phyloP scores from a whole-genome alignment of 768 basidiomycete genomes.

The Naganishia vishniacii region DNA sequence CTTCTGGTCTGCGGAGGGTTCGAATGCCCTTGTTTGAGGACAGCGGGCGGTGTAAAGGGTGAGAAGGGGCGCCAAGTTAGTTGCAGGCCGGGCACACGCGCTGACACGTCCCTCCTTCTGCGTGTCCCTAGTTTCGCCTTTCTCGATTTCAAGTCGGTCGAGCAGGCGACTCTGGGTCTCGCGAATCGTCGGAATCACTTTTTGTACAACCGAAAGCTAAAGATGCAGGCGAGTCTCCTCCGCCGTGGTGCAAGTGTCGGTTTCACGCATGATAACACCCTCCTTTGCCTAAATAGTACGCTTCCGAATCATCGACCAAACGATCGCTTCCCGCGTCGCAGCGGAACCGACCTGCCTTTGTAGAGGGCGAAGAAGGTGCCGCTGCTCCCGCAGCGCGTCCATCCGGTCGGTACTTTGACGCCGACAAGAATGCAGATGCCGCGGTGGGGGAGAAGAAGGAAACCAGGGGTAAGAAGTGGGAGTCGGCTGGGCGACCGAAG shows the following conservation, averaged over 20 bases:
- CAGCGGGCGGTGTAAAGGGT: constrained; percentile 94
- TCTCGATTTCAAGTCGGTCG: constrained; percentile 74
- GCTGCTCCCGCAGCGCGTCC: constrained; percentile 2
- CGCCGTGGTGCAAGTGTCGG: not conserved
- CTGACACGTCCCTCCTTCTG: not conserved
- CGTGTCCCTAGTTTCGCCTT: constrained; percentile 70
- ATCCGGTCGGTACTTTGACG: constrained; percentile 26
- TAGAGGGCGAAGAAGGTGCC: constrained; percentile 21
- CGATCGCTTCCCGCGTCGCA: constrained; percentile 35
- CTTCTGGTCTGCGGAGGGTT: constrained; percentile 57
- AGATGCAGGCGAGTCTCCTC: constrained; percentile 53
- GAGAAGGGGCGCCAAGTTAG: too few species aligned
- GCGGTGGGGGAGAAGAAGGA: constrained; percentile 33
- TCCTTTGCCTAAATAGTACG: constrained; percentile 36
- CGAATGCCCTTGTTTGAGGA: constrained; percentile 96
- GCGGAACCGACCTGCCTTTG: constrained; percentile 9
- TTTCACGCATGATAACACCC: not conserved
- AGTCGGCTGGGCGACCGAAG: constrained; percentile 45
- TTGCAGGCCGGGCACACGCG: too few species aligned
- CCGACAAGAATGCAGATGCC: constrained; percentile 2
- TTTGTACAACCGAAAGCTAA: constrained; percentile 68
- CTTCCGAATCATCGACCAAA: constrained; percentile 46
- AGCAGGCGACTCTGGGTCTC: constrained; percentile 74
- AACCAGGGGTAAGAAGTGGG: constrained; percentile 48
- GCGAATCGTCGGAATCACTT: constrained; percentile 77